phyloP scores from a whole-genome alignment of 179 eudicot genomes.

The Patellifolia procumbens region DNA sequence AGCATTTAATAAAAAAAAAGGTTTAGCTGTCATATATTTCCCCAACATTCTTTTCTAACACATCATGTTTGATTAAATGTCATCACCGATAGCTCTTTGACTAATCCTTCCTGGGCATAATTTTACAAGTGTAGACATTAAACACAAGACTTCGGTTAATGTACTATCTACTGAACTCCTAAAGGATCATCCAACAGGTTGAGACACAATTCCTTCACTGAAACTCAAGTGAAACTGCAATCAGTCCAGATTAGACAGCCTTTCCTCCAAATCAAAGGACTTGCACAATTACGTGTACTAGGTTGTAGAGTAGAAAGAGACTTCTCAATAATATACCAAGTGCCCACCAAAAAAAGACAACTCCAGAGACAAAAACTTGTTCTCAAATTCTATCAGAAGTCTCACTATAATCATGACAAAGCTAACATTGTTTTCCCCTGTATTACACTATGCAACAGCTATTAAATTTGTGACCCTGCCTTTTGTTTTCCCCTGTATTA shows the following conservation, averaged over 20 bases:
- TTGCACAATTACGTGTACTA: not conserved
- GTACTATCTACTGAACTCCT: not conserved
- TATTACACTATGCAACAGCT: not conserved
- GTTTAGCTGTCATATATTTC: too few species aligned
- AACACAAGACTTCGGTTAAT: not conserved
- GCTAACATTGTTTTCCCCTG: not conserved
- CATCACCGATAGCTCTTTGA: not conserved
- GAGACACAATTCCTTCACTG: not conserved
- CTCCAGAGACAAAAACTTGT: not conserved
- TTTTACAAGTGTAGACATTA: not conserved
- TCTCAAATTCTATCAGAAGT: not conserved
- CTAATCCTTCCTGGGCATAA: not conserved
- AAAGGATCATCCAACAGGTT: not conserved
- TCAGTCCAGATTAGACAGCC: not conserved
- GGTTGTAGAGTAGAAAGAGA: slow-evolving; percentile 1
- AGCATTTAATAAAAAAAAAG: too few species aligned
- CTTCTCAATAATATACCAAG: not conserved
- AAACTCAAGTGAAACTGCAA: not conserved
- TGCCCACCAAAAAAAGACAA: not conserved
- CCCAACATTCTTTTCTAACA: not conserved
- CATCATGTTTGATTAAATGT: not conserved
- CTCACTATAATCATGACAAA: not conserved
- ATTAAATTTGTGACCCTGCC: not conserved
- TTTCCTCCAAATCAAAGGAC: not conserved
- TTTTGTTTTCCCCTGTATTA: too few species aligned